Evolutionary conservation across 306 rosid species (phyloP), one percentile per base, ranked within the genome.

Genomic region (Luffa aegyptiaca): DNA sequence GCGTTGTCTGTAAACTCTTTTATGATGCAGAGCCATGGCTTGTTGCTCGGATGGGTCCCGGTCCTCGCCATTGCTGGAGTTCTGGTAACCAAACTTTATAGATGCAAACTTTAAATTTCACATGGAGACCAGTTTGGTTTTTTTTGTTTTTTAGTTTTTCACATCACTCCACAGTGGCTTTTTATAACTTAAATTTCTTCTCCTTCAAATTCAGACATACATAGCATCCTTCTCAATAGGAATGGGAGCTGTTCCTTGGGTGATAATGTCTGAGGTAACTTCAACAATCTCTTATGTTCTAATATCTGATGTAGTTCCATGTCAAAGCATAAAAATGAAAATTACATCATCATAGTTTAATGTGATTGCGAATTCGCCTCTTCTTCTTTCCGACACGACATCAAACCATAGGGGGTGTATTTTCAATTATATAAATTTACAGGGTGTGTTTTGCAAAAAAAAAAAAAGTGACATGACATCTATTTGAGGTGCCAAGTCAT

Each of bases 251-350:
- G 93, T 93, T 70, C 98, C 98, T 63, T 90, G 98, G 98, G 88
- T 93, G 82, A 91, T 91, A 39, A 93, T 93, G 98, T 93, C 98
- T 61, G 98, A 91, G 97, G 98, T 91, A 91, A 83, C 45, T 21
- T 79, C 12, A 4, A n/a, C 57, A 11, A 45, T 45, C 53, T 69
- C 48, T 12, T 7, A 37, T 7, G 21, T 65, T 65, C 48, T 65
- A 65, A 65, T 37, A 65, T 6, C 26, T 36, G 2, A 16, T 65
- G 6, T 17, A 64, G 21, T 41, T 18, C 4, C 46, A 63, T 63
- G 20, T 33, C 70, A 35, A 35, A 5, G 10, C 45, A 37, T 35
- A 31, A 8, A 35, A 13, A 5, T 35, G 20, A 45, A 35, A 63
- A 63, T 35, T 35, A 63, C 10, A 35, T 3, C 10, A 3, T 44